Conservation (phyloP, 2,329 filamentous ascomycete genomes). For the Hymenoscyphus fructigenus region DNA sequence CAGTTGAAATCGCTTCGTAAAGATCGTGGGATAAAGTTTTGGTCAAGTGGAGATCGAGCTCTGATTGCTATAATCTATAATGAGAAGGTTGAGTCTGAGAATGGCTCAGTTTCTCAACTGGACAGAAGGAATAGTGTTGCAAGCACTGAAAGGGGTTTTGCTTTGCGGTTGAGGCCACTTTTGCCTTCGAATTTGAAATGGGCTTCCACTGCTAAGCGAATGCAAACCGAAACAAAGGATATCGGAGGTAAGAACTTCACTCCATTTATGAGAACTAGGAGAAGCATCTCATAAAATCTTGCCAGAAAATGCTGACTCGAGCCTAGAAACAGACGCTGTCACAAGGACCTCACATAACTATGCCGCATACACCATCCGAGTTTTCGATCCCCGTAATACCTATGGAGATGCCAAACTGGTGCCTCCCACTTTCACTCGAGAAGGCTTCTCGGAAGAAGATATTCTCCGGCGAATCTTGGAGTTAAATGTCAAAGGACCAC, state of each 20-base stretch:
- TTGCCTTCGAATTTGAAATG: not conserved
- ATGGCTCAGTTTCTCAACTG: not conserved
- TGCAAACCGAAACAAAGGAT: not conserved
- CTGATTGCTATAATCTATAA: slow-evolving; percentile 10
- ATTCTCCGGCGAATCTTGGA: slow-evolving; percentile 8
- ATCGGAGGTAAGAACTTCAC: not conserved
- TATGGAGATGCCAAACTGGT: slow-evolving; percentile 4
- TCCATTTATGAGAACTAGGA: not conserved
- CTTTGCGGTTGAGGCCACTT: not conserved
- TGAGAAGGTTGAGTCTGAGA: not conserved
- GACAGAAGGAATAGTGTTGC: not conserved
- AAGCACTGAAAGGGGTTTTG: not conserved
- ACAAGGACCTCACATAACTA: not conserved
- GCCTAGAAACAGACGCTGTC: not conserved
- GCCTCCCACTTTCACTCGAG: slow-evolving; percentile 1
- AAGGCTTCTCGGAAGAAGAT: slow-evolving; percentile 10
- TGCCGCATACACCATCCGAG: slow-evolving; percentile 13
- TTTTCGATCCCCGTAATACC: slow-evolving; percentile 6
- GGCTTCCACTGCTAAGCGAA: not conserved
- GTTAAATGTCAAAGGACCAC: not conserved
- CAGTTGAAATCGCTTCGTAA: slow-evolving; percentile 13
- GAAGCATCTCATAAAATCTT: too few relatives aligned
- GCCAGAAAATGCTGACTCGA: not conserved
- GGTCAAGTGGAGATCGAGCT: slow-evolving; percentile 5
- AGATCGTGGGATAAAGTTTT: slow-evolving; percentile 10